phyloP scores from a whole-genome alignment of 257 asterid genomes.

The Leonotis leonurus region DNA sequence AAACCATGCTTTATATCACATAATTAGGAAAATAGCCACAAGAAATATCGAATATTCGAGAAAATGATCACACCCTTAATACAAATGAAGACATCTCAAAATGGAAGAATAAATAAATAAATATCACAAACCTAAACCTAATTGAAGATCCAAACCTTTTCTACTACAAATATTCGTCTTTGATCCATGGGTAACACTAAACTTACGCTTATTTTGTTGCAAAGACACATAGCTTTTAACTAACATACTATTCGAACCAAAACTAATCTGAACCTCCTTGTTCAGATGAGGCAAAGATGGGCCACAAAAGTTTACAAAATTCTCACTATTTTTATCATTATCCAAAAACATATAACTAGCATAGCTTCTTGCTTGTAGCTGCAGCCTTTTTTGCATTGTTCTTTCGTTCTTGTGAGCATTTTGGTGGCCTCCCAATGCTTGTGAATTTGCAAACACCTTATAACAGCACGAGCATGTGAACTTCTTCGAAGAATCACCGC shows the following conservation, averaged over 20 bases:
- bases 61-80: background rate
- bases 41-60: background rate
- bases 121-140: conserved; percentile 43
- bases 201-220: conserved; percentile 13
- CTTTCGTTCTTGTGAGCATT: conserved; percentile 85
- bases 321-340: background rate
- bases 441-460: conserved; percentile 61
- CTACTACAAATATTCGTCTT: conserved; percentile 25
- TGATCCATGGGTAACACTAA: conserved; percentile 26
- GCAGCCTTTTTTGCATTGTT: conserved; percentile 46
- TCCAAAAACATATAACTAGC: no score
- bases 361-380: conserved; percentile 55
- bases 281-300: conserved; percentile 16
- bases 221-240: background rate
- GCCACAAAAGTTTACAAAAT: conserved; percentile 1
- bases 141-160: conserved; percentile 46
- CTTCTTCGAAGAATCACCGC: no score
- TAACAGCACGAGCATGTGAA: conserved; percentile 59
- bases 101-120: background rate
- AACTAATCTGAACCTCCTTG: conserved; percentile 45
- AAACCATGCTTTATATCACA: no score
- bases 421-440: conserved; percentile 88
- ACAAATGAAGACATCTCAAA: background rate
- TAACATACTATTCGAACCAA: conserved; percentile 19
- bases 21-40: no score